Evolutionary conservation across 192 early-diverging fungal species (phyloP), one percentile per base, ranked within the genome.

Genomic region (Dissophora ornata): DNA sequence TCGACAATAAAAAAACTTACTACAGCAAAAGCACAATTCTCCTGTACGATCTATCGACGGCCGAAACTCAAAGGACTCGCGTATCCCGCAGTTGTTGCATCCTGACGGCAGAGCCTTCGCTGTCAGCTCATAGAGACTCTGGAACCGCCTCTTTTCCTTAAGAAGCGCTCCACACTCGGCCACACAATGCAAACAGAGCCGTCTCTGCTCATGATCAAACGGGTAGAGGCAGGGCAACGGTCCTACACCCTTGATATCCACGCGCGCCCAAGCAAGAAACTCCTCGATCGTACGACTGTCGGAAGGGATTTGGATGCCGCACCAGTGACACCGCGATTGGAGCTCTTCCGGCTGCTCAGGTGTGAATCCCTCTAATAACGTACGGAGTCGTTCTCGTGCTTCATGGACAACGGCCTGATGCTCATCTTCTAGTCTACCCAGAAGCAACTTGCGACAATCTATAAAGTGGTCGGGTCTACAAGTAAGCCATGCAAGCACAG

Each of bases 141-240:
- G 70, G 42, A 73, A 73, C 8, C 62, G 54, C 24, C 70, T 64
- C 32, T 73, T 73, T 30, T 64, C 62, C 19, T 64, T 65, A 13
- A 73, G 62, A 11, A 73, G 32, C 0, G 48, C 47, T 0, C 62
- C 47, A 21, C 57, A 56, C 25, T 73, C 55, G 5, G 55, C 34
- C 2, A 25, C 62, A 36, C 70, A 73, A 28, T 59, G 32, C 8
- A 47, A 15, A 52, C 70, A 73, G 24, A 73, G 55, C 13, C 24
- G 33, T 4, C 53, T 64, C 28, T 63, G 61, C 28, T 73, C 62
- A 44, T 73, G 70, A 38, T 73, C 70, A 47, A 59, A 58, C 0
- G 18, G 21, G 3, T 64, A 65, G 18, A 47, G 2, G 10, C 22
- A 44, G 2, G 54, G 70, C 28, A 73, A 9, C 19, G 12, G n/a